Percentiles rank a stretch among this genome's conserved stretches.
Conservation (phyloP, 371 early-diverging fungal species). For the Chytridium lagenaria region DNA sequence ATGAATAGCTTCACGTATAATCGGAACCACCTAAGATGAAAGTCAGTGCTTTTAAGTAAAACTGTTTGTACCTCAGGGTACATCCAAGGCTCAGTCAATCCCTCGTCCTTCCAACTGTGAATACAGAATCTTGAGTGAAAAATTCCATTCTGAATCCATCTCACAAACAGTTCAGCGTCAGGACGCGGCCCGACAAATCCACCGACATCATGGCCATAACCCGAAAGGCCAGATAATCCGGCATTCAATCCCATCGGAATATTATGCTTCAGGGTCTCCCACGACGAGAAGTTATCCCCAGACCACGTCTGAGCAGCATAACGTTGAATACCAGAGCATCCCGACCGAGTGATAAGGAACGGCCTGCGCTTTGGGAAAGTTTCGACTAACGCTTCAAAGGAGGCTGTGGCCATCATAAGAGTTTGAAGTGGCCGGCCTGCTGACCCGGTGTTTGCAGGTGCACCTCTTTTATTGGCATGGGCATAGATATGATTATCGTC, state of each 20-base stretch:
- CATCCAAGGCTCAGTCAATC: conserved; percentile 70
- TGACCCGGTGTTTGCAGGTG: conserved; percentile 37
- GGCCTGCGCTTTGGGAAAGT: conserved; percentile 54
- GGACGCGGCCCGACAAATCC: conserved; percentile 69
- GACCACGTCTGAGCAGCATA: conserved; percentile 63
- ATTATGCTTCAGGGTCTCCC: conserved; percentile 68
- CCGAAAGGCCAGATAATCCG: conserved; percentile 52
- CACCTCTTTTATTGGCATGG: conserved; percentile 12
- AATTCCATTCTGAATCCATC: conserved; percentile 71
- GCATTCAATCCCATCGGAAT: conserved; percentile 66
- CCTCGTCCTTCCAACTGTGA: conserved; percentile 67
- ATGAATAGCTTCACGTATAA: conserved; percentile 61
- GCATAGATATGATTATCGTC: conserved; percentile 54
- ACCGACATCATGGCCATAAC: conserved; percentile 70
- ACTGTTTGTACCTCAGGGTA: conserved; percentile 43
- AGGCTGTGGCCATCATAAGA: conserved; percentile 62
- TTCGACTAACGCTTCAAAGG: conserved; percentile 60
- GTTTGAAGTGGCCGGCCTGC: conserved; percentile 63
- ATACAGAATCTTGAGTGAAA: conserved; percentile 67
- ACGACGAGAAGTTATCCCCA: conserved; percentile 66
- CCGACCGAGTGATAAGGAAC: conserved; percentile 65
- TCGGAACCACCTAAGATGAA: conserved; percentile 47
- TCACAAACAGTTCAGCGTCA: conserved; percentile 61
- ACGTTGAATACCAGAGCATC: conserved; percentile 57
- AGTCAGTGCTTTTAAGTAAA: too few species aligned